Evolutionary conservation across 2,329 filamentous ascomycete species (phyloP), one percentile per base, ranked within the genome.

Genomic region (Colletotrichum eleusines): DNA sequence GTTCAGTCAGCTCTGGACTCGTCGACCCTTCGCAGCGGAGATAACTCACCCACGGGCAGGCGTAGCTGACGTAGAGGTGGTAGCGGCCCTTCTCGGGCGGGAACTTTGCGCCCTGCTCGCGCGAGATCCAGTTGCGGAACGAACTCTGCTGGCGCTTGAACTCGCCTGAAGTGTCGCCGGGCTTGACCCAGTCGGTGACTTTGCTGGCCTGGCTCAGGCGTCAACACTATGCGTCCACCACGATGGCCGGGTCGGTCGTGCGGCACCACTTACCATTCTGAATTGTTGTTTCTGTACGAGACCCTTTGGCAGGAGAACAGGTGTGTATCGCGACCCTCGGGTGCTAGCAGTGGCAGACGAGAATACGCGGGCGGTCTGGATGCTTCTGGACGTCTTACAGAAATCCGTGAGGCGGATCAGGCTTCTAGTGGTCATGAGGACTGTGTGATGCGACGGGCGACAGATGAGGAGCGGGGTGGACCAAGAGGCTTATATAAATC

Each of bases 11-110:
- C 18, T 48, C 16, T 16, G 31, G 35, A 14, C 9, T 51, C 14
- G 16, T 14, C 59, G 23, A 12, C 59, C 18, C 2, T n/a, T 38
- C n/a, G 44, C 54, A 61, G 60, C 50, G 35, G 53, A 58, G 35
- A 26, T 20, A 28, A 76, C 82, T 63, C 75, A 85, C 91, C 95
- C 95, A 98, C 5, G 95, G 95, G 81, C 95, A 98, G 8, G 95
- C 95, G 81, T 97, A 97, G 77, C 92, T 95, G 75, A 97, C 92
- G 79, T 95, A 99, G 76, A 99, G 89, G 82, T 99, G 96, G 80
- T 99, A 99, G 66, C 96, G 88, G 63, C 88, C 94, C 82, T 93
- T 94, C 83, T 98, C 95, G 0, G 94, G 88, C 6, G 94, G 92
- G 76, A 94, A 98, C 80, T 91, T 83, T 6, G 93, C 91, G 51